Base-by-base conservation (phyloP, 2,329 filamentous ascomycete species). In the Phialophora macrospora region DNA sequence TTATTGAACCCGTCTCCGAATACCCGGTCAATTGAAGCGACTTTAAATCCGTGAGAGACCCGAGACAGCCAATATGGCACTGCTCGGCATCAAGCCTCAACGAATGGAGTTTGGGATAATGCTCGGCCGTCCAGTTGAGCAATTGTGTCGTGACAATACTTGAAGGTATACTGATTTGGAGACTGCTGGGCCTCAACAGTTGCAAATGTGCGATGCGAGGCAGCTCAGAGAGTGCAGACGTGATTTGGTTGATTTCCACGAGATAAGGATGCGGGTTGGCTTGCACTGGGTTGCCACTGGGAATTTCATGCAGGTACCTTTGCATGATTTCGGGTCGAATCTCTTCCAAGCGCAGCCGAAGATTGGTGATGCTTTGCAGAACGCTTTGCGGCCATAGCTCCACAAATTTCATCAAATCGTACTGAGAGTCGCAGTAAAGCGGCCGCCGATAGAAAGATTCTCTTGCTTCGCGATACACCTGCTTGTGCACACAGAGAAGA, bases 401-500 rank as follows among this genome's bases (percentile, higher is more conserved):
- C 17, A 62, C 62, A 60, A 67, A 69, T 1, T 44, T 28, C 20
- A 63, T 30, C 20, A 70, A 56, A 20, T 67, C 57, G 17, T 67
- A 34, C 26, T 68, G 66, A 24, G 60, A 66, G 4, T 32, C 44
- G 54, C 60, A 67, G 4, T 30, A n/a, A 11, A 70, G 60, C 12
- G 63, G 64, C 30, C 66, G 24, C 8, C 48, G 54, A 41, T 63
- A 68, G 51, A 67, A 67, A 58, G 66, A 67, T 49, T 56, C 59
- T 24, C 46, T 67, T 11, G 68, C 68, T 58, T 70, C 66, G 34
- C 26, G 17, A 20, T 61, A 61, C 20, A 69, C 56, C 54, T 68
- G 63, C 30, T 59, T 61, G 55, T 58, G 62, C 22, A 62, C 58
- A 28, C 63, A 66, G 28, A 70, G 34, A 14, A 70, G 41, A 26